phyloP scores from a whole-genome alignment of 208 protist species.

The Zelonia costaricensis region DNA sequence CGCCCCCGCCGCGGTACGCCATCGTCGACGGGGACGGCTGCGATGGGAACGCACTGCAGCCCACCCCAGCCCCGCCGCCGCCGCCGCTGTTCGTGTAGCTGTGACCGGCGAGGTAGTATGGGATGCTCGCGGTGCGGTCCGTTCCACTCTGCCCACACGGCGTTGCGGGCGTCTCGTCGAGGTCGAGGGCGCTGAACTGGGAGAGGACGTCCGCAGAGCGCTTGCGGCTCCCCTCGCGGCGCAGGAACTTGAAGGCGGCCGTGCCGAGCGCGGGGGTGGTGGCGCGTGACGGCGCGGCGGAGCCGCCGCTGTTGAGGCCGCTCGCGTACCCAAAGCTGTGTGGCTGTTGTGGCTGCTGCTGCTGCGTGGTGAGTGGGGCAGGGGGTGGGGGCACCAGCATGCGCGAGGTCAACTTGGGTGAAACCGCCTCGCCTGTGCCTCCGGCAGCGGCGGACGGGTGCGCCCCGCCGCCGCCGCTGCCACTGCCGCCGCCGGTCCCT shows the following conservation, averaged over 20 bases:
- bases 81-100: background rate
- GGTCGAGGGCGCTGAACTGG: conserved; percentile 71
- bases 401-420: no score
- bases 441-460: no score
- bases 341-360: no score
- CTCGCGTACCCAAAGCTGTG: no score
- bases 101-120: no score
- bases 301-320: background rate
- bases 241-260: conserved; percentile 31
- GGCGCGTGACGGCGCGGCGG: background rate
- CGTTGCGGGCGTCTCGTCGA: conserved; percentile 48
- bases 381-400: no score
- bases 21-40: conserved; percentile 23
- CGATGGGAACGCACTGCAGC: conserved; percentile 20
- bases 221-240: conserved; percentile 54
- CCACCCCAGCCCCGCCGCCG: background rate
- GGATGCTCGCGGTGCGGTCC: conserved; percentile 11
- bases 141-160: conserved; percentile 16
- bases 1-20: background rate
- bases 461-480: no score
- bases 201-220: conserved; percentile 59
- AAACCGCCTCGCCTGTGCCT: no score
- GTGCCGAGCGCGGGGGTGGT: background rate
- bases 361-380: no score
- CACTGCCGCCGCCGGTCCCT: background rate